These are phyloP conservation scores for Neurospora africana DNA, from an alignment of 495 filamentous ascomycete species.

Conservation along the genomic window DNA sequence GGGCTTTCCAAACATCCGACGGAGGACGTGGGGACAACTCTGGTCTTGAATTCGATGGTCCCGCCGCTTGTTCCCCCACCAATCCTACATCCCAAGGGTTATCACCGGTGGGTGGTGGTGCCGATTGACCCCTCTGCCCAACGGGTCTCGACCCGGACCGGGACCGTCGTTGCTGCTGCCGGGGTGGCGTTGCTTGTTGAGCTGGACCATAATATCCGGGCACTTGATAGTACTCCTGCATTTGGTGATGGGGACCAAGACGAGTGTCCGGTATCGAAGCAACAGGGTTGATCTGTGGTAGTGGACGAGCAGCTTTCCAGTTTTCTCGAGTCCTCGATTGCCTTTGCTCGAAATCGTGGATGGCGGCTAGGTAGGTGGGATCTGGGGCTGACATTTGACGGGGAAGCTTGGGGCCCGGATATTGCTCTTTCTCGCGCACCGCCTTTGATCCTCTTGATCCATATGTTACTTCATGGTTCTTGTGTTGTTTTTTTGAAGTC, in stretches of 20 bases:
- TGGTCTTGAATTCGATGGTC: background rate
- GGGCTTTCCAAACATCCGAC: slow-evolving; percentile 22
- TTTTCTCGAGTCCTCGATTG: slow-evolving; percentile 16
- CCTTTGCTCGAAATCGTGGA: slow-evolving; percentile 21
- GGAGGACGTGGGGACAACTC: background rate
- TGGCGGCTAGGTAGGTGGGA: slow-evolving; percentile 31
- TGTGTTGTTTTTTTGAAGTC: slow-evolving; percentile 24
- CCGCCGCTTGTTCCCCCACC: background rate
- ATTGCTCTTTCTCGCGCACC: slow-evolving; percentile 20
- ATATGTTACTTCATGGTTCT: slow-evolving; percentile 34
- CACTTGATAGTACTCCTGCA: slow-evolving; percentile 23
- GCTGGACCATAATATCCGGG: background rate
- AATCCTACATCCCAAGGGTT: slow-evolving; percentile 32
- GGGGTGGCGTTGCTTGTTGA: slow-evolving; percentile 4
- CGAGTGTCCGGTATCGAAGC: background rate
- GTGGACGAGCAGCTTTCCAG: background rate
- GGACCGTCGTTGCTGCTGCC: slow-evolving; percentile 15
- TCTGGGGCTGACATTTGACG: slow-evolving; percentile 32
- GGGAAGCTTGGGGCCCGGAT: slow-evolving; percentile 21
- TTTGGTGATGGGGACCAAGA: slow-evolving; percentile 12
- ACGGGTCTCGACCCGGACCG: slow-evolving; percentile 19
- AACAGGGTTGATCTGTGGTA: background rate
- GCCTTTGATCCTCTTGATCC: slow-evolving; percentile 16
- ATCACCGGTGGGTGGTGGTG: slow-evolving; percentile 33
- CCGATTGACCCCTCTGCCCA: slow-evolving; percentile 33